These are phyloP conservation scores for Prunus kanzakura DNA, from an alignment of 306 rosid genomes.

Conservation along the genomic window DNA sequence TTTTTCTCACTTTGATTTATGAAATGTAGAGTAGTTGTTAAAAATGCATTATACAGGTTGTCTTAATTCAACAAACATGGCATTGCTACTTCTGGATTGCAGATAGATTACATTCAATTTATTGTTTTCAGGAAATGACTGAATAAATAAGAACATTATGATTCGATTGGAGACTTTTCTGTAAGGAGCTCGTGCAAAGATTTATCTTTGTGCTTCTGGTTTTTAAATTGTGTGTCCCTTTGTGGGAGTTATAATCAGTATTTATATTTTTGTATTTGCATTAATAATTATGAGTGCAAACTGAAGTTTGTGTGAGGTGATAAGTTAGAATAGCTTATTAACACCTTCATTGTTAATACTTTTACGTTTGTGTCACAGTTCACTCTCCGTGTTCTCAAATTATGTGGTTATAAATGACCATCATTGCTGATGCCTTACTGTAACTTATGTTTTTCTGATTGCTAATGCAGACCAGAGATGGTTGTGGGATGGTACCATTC, in stretches of 20 bases:
- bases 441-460: not conserved
- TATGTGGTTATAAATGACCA: not conserved
- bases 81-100: not conserved
- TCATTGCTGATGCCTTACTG: not conserved
- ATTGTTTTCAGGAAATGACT: not conserved
- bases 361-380: not conserved
- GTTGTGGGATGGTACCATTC: conserved; percentile 99
- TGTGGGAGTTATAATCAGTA: not conserved
- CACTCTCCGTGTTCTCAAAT: not conserved
- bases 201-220: not conserved
- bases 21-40: not conserved
- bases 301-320: not conserved
- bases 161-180: not conserved
- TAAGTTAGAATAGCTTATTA: not conserved
- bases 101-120: not conserved
- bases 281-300: not conserved
- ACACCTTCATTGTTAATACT: not conserved
- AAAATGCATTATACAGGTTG: not conserved
- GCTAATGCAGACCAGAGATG: conserved; percentile 83
- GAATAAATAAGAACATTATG: not conserved
- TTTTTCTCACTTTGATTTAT: not conserved
- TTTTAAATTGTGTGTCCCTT: not conserved
- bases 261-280: not conserved
- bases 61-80: not conserved
- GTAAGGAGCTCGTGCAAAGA: not conserved